Percentiles rank a stretch among this genome's conserved stretches.
phyloP scores from a whole-genome alignment of 306 rosid genomes.

The Cercis canadensis region DNA sequence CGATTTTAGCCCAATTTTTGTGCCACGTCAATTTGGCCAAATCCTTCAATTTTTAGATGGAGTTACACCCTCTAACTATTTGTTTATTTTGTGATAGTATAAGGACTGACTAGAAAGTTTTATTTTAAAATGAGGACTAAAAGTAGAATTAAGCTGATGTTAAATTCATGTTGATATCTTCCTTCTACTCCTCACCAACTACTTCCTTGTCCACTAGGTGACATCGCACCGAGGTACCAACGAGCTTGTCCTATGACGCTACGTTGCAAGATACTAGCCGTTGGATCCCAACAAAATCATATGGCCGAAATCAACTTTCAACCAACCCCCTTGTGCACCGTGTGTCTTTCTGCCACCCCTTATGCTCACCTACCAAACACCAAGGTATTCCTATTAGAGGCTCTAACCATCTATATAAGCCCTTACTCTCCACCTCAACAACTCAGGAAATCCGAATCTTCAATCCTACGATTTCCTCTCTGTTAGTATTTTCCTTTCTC shows the following conservation, averaged over 20 bases:
- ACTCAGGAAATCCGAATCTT: slow-evolving; percentile 33
- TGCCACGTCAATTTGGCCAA: too few species aligned
- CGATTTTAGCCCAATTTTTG: too few species aligned
- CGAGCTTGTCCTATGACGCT: neutral
- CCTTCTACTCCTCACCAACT: slow-evolving; percentile 2
- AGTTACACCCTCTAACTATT: too few species aligned
- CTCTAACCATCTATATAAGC: slow-evolving; percentile 42
- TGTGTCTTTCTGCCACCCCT: slow-evolving; percentile 53
- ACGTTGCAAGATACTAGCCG: slow-evolving; percentile 42
- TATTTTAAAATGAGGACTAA: too few species aligned
- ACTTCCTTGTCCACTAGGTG: slow-evolving; percentile 28
- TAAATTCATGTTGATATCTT: neutral
- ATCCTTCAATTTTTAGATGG: too few species aligned
- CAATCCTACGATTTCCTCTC: slow-evolving; percentile 28
- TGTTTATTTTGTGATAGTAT: too few species aligned
- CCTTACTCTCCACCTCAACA: slow-evolving; percentile 12
- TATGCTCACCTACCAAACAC: slow-evolving; percentile 62
- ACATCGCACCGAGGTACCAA: slow-evolving; percentile 33
- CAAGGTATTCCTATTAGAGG: slow-evolving; percentile 15
- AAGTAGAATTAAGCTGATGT: neutral
- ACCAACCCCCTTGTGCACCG: slow-evolving; percentile 51
- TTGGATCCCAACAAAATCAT: slow-evolving; percentile 25
- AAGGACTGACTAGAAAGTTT: too few species aligned
- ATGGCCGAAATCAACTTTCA: slow-evolving; percentile 40
- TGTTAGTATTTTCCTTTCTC: neutral